These are phyloP conservation scores for Entonaema liquescens DNA, from an alignment of 495 filamentous ascomycete genomes.

Conservation along the genomic window DNA sequence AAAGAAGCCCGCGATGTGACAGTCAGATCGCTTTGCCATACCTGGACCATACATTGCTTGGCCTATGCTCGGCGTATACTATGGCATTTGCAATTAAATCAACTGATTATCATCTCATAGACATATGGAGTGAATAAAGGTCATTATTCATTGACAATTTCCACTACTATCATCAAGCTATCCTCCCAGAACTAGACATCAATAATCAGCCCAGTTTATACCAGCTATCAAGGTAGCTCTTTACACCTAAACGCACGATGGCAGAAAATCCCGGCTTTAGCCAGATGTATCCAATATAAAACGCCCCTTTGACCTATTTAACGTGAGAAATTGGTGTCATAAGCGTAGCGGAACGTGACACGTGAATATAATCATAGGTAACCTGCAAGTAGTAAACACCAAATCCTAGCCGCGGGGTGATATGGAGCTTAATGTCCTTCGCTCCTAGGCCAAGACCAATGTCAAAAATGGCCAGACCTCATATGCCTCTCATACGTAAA, in stretches of 20 bases:
- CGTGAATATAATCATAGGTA: not conserved
- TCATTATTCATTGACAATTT: not conserved
- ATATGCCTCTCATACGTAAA: not conserved
- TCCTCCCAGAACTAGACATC: not conserved
- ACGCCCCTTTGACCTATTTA: not conserved
- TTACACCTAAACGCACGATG: not conserved
- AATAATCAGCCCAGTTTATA: not conserved
- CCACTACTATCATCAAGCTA: not conserved
- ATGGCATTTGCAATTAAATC: not conserved
- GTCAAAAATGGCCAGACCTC: not conserved
- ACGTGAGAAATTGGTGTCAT: not conserved
- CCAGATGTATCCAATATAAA: conserved; percentile 3
- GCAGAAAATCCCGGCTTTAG: not conserved
- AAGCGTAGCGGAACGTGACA: not conserved
- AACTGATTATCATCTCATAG: no score
- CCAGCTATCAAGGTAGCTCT: not conserved
- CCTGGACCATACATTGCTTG: not conserved
- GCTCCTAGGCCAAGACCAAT: not conserved
- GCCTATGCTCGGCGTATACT: not conserved
- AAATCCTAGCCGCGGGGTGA: not conserved
- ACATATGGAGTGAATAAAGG: not conserved
- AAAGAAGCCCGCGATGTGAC: not conserved
- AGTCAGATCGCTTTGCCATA: not conserved
- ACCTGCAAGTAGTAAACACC: not conserved
- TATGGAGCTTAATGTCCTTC: not conserved